Evolutionary conservation across 768 basidiomycete species (phyloP).

Genomic region (Cystofilobasidium capitatum): DNA sequence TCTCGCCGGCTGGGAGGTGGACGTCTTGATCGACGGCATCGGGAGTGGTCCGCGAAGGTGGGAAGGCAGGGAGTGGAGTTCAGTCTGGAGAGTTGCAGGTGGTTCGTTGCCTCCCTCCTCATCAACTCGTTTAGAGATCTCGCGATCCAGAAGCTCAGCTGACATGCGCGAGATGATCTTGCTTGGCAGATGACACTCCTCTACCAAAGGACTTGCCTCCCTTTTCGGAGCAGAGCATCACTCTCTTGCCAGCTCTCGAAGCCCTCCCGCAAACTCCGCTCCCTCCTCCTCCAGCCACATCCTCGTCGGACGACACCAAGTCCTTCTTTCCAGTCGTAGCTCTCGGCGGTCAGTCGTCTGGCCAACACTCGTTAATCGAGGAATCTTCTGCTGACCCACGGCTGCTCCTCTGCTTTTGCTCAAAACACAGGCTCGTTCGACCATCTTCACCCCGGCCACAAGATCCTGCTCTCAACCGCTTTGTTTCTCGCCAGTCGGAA

Average conservation of each 20-base stretch:
- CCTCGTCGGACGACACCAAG: not conserved
- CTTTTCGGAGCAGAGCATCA: not conserved
- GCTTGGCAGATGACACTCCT: not conserved
- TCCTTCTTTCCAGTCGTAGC: slow-evolving; percentile 62
- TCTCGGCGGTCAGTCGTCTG: slow-evolving; percentile 51
- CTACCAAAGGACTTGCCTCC: slow-evolving; percentile 1
- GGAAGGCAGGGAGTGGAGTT: slow-evolving; percentile 28
- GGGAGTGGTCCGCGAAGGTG: slow-evolving; percentile 43
- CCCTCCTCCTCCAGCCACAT: not conserved
- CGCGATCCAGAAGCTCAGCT: not conserved
- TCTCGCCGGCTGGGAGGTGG: slow-evolving; percentile 53
- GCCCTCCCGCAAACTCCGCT: not conserved
- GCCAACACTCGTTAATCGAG: not conserved
- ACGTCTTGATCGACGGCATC: slow-evolving; percentile 61
- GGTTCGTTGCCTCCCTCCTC: slow-evolving; percentile 23
- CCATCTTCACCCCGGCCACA: slow-evolving; percentile 93
- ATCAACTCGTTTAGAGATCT: too few relatives aligned
- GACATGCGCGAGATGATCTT: not conserved
- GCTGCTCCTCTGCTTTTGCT: not conserved
- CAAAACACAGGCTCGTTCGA: slow-evolving; percentile 69
- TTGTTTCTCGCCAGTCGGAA: slow-evolving; percentile 69
- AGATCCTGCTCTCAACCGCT: slow-evolving; percentile 87
- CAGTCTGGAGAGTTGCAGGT: slow-evolving; percentile 38
- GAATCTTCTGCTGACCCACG: not conserved
- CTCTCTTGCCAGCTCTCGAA: slow-evolving; percentile 1